Conservation (phyloP, 2,329 filamentous ascomycete species). For the Phyllosticta citriasiana region DNA sequence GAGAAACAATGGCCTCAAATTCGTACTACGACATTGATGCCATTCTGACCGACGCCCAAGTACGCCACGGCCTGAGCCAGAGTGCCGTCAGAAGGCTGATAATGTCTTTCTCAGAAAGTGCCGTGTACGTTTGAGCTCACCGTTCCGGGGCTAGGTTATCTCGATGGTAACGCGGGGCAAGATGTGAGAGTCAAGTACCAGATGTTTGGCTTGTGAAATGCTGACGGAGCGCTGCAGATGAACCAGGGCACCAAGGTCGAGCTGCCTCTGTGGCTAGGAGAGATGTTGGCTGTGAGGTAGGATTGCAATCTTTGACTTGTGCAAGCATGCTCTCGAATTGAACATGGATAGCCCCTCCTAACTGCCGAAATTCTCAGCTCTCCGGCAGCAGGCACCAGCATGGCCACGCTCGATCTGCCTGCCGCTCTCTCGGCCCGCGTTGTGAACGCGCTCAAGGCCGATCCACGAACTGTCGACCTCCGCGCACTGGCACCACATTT, state of each 20-base stretch:
- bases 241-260: constrained; percentile 71
- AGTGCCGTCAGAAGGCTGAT: not conserved
- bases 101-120: constrained; percentile 56
- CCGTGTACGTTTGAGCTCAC: constrained; percentile 92
- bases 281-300: constrained; percentile 73
- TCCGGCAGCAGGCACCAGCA: constrained; percentile 23
- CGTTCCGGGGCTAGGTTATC: constrained; percentile 74
- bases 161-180: constrained; percentile 69
- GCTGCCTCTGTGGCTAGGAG: constrained; percentile 86
- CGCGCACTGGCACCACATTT: constrained; percentile 78
- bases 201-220: not conserved
- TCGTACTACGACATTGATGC: constrained; percentile 80
- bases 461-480: constrained; percentile 75
- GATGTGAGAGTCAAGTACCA: constrained; percentile 32
- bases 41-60: constrained; percentile 77
- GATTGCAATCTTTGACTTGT: constrained; percentile 3
- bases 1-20: constrained; percentile 22
- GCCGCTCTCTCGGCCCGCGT: constrained; percentile 67
- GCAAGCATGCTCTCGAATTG: not conserved
- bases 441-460: constrained; percentile 80
- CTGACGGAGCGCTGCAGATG: constrained; percentile 40
- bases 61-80: constrained; percentile 23
- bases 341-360: not conserved
- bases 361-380: not conserved
- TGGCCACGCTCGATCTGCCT: constrained; percentile 70